These are phyloP conservation scores for Trichocladium uniseriatum DNA, from an alignment of 495 filamentous ascomycete genomes.

Conservation along the genomic window DNA sequence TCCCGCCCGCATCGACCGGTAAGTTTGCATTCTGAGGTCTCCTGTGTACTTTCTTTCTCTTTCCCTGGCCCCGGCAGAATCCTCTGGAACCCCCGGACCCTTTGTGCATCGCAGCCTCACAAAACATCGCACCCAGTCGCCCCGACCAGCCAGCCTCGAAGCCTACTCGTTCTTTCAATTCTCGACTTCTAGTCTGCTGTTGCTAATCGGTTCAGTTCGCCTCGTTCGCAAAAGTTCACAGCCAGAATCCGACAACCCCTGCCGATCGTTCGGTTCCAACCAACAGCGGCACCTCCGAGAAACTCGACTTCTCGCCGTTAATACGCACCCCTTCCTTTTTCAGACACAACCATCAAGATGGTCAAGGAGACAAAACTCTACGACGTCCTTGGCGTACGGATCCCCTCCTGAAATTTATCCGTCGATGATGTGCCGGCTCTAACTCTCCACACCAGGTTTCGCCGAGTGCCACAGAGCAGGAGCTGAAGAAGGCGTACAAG, in stretches of 20 bases:
- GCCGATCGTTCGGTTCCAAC: not conserved
- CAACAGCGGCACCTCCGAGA: not conserved
- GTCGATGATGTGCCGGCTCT: not conserved
- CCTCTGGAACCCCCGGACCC: not conserved
- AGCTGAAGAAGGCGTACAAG: constrained; percentile 87
- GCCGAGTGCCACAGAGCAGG: constrained; percentile 60
- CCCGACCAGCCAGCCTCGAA: too few species aligned
- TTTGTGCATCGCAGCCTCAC: too few species aligned
- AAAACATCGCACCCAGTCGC: too few species aligned
- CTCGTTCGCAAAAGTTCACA: too few species aligned
- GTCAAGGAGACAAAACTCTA: constrained; percentile 86
- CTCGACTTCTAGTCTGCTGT: too few species aligned
- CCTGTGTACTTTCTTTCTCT: not conserved
- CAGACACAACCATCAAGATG: constrained; percentile 47
- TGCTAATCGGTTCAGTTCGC: too few species aligned
- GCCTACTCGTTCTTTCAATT: too few species aligned
- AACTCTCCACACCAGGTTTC: constrained; percentile 50
- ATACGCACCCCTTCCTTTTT: not conserved
- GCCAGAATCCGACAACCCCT: too few species aligned
- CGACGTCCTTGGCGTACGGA: constrained; percentile 73
- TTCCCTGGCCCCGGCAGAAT: constrained; percentile 2
- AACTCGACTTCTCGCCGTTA: not conserved
- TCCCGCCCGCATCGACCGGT: not conserved
- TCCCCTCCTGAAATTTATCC: not conserved
- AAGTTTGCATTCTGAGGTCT: not conserved